Percentiles rank a stretch among this genome's conserved stretches.
These are phyloP conservation scores for Botrytis paeoniae DNA, from an alignment of 2,329 filamentous ascomycete genomes.

Conservation along the genomic window DNA sequence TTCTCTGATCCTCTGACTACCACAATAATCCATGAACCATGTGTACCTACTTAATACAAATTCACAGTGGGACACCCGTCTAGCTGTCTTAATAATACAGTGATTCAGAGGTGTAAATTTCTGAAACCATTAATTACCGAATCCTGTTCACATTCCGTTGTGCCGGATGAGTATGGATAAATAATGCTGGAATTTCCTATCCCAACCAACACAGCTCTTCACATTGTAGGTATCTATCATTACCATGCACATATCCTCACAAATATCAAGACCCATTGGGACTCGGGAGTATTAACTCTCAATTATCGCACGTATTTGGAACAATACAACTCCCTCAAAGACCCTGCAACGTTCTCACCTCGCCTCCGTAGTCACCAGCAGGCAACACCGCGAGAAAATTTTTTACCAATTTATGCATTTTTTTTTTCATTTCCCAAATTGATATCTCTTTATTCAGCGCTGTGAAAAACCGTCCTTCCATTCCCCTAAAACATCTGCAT, in stretches of 20 bases:
- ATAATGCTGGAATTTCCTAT: not conserved
- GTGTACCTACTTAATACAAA: not conserved
- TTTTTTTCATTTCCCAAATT: constrained; percentile 16
- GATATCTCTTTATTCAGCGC: constrained; percentile 6
- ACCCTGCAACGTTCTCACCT: not conserved
- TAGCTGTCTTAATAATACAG: not conserved
- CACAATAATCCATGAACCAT: not conserved
- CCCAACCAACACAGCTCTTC: not conserved
- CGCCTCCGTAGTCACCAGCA: not conserved
- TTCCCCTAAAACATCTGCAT: constrained; percentile 1
- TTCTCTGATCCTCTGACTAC: not conserved
- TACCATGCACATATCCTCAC: not conserved
- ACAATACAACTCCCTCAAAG: not conserved
- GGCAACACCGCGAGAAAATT: not conserved
- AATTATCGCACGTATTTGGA: not conserved
- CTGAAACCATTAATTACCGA: not conserved
- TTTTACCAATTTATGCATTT: not conserved
- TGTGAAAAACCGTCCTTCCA: not conserved
- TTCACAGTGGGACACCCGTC: not conserved
- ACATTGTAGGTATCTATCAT: not conserved
- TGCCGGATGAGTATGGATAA: not conserved
- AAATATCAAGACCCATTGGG: not conserved
- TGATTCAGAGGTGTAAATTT: not conserved
- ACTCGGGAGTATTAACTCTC: not conserved
- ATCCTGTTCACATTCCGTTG: not conserved